phyloP scores from a whole-genome alignment of 306 rosid species.

The Cicer bijugum region DNA sequence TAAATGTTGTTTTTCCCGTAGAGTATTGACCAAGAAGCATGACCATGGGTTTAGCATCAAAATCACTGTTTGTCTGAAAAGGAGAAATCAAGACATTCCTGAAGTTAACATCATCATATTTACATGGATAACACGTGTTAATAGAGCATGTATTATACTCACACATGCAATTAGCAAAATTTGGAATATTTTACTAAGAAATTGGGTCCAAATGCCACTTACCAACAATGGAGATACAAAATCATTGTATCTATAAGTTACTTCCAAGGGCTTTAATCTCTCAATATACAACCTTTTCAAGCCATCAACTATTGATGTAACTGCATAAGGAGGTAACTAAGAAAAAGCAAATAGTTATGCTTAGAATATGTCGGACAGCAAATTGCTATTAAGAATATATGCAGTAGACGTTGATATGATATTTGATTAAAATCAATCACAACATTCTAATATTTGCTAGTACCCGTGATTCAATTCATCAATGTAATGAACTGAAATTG shows the following conservation, averaged over 20 bases:
- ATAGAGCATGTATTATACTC: conserved; percentile 14
- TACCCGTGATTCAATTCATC: conserved; percentile 24
- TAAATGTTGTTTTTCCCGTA: conserved; percentile 94
- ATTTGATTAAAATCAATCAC: conserved; percentile 26
- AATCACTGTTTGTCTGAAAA: conserved; percentile 74
- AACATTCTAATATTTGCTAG: neutral
- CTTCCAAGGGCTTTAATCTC: conserved; percentile 87
- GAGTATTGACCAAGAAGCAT: conserved; percentile 99
- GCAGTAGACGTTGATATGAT: conserved; percentile 17
- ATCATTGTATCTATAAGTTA: conserved; percentile 75
- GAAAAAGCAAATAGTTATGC: conserved; percentile 31
- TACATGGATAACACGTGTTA: conserved; percentile 13
- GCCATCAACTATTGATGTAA: conserved; percentile 89
- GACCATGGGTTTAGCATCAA: conserved; percentile 99
- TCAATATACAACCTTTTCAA: conserved; percentile 78
- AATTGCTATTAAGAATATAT: conserved; percentile 21
- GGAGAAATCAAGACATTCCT: conserved; percentile 32
- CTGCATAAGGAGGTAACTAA: conserved; percentile 69
- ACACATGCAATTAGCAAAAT: conserved; percentile 8
- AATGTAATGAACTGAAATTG: conserved; percentile 13
- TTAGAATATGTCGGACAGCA: conserved; percentile 25
- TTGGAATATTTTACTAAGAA: conserved; percentile 11
- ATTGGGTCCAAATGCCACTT: conserved; percentile 44
- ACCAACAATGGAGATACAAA: conserved; percentile 81
- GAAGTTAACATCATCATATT: conserved; percentile 30